phyloP scores from a whole-genome alignment of 495 filamentous ascomycete species.

The Penicillium verhagenii region DNA sequence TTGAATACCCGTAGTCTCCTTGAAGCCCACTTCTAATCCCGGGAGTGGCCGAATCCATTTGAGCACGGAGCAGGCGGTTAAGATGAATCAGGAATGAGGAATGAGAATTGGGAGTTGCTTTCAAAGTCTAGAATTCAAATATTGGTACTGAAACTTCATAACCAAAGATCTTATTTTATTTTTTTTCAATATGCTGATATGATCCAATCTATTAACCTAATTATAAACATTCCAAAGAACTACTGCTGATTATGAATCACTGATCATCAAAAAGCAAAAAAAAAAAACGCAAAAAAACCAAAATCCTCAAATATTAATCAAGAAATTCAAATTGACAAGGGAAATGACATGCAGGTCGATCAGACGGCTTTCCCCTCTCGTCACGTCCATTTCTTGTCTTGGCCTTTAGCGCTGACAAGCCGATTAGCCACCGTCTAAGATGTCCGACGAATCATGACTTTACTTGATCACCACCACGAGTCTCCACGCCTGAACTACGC shows the following conservation, averaged over 20 bases:
- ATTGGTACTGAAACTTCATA: too few relatives aligned
- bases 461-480: not conserved
- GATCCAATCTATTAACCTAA: too few relatives aligned
- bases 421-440: conserved; percentile 11
- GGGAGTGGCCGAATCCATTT: conserved; percentile 30
- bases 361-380: conserved; percentile 20
- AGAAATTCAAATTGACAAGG: conserved; percentile 8
- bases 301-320: not conserved
- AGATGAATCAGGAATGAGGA: too few relatives aligned
- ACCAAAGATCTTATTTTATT: too few relatives aligned
- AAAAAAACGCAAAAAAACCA: too few relatives aligned
- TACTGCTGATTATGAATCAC: too few relatives aligned
- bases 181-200: too few relatives aligned
- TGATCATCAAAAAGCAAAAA: too few relatives aligned
- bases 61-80: too few relatives aligned
- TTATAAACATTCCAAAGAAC: too few relatives aligned
- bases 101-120: too few relatives aligned
- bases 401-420: conserved; percentile 13
- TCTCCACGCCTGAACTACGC: not conserved
- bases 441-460: conserved; percentile 13
- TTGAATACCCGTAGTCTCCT: not conserved
- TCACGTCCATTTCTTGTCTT: not conserved
- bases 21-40: conserved; percentile 30
- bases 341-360: conserved; percentile 33
- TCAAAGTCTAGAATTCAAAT: too few relatives aligned